Conservation (phyloP, 352 stramenopile genomes). For the Phytophthora ramorum region DNA sequence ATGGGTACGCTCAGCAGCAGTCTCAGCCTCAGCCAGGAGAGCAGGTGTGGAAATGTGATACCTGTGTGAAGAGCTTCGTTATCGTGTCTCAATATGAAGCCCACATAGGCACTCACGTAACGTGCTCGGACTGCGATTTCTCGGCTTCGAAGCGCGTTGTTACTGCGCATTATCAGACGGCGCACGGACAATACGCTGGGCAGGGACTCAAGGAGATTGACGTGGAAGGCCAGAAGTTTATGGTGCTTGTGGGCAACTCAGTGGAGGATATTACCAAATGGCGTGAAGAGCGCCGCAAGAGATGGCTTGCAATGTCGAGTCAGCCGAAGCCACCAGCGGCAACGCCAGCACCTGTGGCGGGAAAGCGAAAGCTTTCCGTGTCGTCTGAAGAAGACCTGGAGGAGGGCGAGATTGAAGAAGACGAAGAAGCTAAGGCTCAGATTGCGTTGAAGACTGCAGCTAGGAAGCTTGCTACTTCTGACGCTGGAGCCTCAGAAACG, state of each 20-base stretch:
- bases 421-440: conserved; percentile 36
- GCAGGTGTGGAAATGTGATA: conserved; percentile 58
- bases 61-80: conserved; percentile 77
- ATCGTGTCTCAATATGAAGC: conserved; percentile 76
- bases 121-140: conserved; percentile 76
- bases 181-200: conserved; percentile 72
- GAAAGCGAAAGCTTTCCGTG: conserved; percentile 63
- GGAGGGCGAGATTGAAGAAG: conserved; percentile 62
- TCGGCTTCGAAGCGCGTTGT: conserved; percentile 82
- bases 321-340: conserved; percentile 26
- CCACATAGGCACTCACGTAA: conserved; percentile 76
- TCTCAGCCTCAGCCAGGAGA: conserved; percentile 20
- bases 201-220: conserved; percentile 85
- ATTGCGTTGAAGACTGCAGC: conserved; percentile 14
- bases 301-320: conserved; percentile 51
- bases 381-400: conserved; percentile 60
- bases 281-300: conserved; percentile 78
- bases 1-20: conserved; percentile 23
- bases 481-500: neutral
- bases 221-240: conserved; percentile 88
- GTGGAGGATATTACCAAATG: conserved; percentile 83
- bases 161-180: conserved; percentile 66
- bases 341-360: conserved; percentile 1
- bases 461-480: conserved; percentile 16
- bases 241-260: conserved; percentile 84